Evolutionary conservation across 2,329 filamentous ascomycete species (phyloP), one percentile per base, ranked within the genome.

Genomic region (Ophiostoma montium): DNA sequence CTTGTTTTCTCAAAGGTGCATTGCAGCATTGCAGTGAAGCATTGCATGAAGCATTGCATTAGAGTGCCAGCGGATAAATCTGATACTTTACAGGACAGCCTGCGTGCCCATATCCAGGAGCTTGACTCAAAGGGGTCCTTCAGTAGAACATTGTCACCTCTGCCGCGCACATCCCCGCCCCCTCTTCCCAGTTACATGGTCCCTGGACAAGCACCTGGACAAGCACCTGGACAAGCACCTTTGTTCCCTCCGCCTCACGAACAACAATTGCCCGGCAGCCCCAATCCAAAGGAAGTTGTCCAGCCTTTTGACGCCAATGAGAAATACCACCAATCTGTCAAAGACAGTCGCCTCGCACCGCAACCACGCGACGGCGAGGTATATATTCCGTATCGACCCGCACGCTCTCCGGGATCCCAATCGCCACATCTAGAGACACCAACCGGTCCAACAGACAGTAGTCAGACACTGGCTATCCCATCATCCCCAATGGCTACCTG

Each of bases 71-170:
- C 27, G 18, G 36, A 27, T 9, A 2, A 16, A 3, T n/a, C n/a
- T 48, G 18, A 49, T 46, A 43, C 3, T 21, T n/a, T 56, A 60
- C 50, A 80, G 77, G 74, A 78, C 55, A 67, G 78, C 10, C 62
- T 80, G 21, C 68, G 75, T 53, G 75, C 76, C 18, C 80, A 81
- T 57, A 78, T 81, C 38, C 72, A 74, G 33, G 72, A 77, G 57
- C 68, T 80, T 53, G 72, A 78, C 53, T 69, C 74, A 36, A 65
- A 70, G 49, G 65, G 66, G 33, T 60, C 62, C n/a, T 58, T 63
- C 12, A 65, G 63, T 32, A 68, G 68, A 12, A 71, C 74, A 1
- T 65, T 50, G 23, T 47, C 44, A 10, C 65, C 68, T 31, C 49
- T 63, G 61, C 48, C 57, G 59, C 44, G 50, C 45, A 50, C 53